These are phyloP conservation scores for Silene noctiflora DNA, from an alignment of 179 eudicot genomes.

Conservation along the genomic window DNA sequence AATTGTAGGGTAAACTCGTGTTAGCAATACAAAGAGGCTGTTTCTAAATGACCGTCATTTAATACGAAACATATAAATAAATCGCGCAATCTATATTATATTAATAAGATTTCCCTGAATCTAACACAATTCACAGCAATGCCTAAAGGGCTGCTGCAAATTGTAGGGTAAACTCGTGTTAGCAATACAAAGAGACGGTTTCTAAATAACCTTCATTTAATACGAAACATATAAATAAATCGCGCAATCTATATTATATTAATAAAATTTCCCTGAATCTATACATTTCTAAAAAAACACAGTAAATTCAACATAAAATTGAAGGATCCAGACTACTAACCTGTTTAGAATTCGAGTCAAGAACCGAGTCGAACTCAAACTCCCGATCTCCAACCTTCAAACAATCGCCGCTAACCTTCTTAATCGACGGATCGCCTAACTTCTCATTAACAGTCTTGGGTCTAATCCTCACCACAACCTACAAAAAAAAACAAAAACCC, in stretches of 20 bases:
- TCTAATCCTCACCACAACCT: conserved; percentile 68
- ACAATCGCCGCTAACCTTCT: conserved; percentile 51
- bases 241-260: too few species aligned
- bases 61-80: neutral
- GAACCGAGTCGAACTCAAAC: conserved; percentile 61
- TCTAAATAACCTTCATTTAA: too few species aligned
- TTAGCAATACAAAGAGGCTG: too few species aligned
- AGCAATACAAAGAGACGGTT: neutral
- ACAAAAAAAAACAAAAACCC: conserved; percentile 8
- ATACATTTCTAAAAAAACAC: neutral
- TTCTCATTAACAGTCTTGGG: conserved; percentile 51
- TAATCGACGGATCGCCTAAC: conserved; percentile 50
- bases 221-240: too few species aligned
- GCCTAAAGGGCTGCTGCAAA: too few species aligned
- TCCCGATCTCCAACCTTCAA: conserved; percentile 53
- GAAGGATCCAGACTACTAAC: conserved; percentile 29
- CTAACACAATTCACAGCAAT: too few species aligned
- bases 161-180: too few species aligned
- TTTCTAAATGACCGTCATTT: too few species aligned
- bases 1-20: too few species aligned
- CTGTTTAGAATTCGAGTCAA: conserved; percentile 65
- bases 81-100: neutral
- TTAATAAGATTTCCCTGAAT: neutral
- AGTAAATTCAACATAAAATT: neutral
- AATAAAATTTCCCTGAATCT: too few species aligned